These are phyloP conservation scores for Cicer pinnatifidum DNA, from an alignment of 306 rosid genomes.

Conservation along the genomic window DNA sequence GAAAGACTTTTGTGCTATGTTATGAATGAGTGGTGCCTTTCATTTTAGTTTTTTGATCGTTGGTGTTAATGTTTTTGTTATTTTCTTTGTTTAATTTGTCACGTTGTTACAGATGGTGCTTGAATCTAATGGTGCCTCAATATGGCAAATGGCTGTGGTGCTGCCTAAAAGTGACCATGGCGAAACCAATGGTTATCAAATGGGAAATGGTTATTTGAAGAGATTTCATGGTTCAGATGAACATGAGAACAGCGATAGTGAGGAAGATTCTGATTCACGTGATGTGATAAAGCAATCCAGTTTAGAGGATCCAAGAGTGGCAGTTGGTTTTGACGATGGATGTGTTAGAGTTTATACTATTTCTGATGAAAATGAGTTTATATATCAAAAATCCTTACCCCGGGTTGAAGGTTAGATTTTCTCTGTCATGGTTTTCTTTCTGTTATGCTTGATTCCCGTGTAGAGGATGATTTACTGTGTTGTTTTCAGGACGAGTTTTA, in stretches of 20 bases:
- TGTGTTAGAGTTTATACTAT: constrained; percentile 68
- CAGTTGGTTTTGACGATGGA: constrained; percentile 83
- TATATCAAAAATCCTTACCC: constrained; percentile 69
- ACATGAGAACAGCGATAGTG: constrained; percentile 62
- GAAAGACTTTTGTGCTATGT: not conserved
- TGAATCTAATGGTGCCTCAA: constrained; percentile 69
- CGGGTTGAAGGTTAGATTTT: constrained; percentile 82
- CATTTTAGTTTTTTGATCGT: not conserved
- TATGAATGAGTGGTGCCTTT: not conserved
- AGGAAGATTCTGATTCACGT: constrained; percentile 56
- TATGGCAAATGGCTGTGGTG: constrained; percentile 87
- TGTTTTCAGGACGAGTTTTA: constrained; percentile 71
- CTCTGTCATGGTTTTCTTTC: constrained; percentile 14
- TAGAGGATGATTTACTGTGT: constrained; percentile 26
- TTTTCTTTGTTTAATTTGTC: constrained; percentile 1
- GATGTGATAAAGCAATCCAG: constrained; percentile 46
- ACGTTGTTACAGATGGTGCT: constrained; percentile 61
- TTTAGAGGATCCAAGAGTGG: constrained; percentile 56
- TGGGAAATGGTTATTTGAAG: constrained; percentile 57
- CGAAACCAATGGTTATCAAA: constrained; percentile 24
- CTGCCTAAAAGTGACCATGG: constrained; percentile 45
- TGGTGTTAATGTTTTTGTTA: not conserved
- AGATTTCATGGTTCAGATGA: constrained; percentile 39
- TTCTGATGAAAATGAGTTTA: constrained; percentile 62
- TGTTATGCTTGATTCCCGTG: not conserved